These are phyloP conservation scores for Salix dunnii DNA, from an alignment of 345 rosid genomes.

Conservation along the genomic window DNA sequence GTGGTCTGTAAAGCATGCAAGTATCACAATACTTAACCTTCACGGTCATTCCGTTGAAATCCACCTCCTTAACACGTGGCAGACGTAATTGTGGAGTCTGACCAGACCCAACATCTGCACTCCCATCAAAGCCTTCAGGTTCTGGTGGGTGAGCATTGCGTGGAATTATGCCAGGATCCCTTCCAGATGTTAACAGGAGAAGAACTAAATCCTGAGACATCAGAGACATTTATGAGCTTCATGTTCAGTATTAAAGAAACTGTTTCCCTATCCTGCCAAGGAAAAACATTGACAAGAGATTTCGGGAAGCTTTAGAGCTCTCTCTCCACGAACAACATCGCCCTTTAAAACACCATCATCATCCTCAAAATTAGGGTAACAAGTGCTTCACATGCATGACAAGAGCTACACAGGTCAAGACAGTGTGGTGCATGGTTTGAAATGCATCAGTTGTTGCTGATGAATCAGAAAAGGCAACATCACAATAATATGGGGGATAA, in stretches of 20 bases:
- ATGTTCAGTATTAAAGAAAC: background rate
- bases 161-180: constrained; percentile 38
- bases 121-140: constrained; percentile 33
- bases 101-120: constrained; percentile 28
- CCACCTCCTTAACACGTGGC: constrained; percentile 33
- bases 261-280: background rate
- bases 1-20: constrained; percentile 39
- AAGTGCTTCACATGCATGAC: background rate
- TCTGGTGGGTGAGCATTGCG: constrained; percentile 36
- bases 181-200: constrained; percentile 35
- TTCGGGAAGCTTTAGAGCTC: background rate
- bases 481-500: background rate
- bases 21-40: constrained; percentile 35
- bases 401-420: background rate
- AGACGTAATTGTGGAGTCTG: constrained; percentile 35
- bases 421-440: background rate
- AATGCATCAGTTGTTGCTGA: background rate
- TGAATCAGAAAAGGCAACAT: background rate
- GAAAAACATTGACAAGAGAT: background rate
- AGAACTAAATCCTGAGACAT: constrained; percentile 28
- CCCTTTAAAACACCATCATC: background rate
- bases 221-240: constrained; percentile 2
- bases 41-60: constrained; percentile 23
- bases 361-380: background rate
- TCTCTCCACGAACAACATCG: background rate